Base-by-base conservation (phyloP, 1,284 basidiomycete species). In the Ganoderma lucidum region DNA sequence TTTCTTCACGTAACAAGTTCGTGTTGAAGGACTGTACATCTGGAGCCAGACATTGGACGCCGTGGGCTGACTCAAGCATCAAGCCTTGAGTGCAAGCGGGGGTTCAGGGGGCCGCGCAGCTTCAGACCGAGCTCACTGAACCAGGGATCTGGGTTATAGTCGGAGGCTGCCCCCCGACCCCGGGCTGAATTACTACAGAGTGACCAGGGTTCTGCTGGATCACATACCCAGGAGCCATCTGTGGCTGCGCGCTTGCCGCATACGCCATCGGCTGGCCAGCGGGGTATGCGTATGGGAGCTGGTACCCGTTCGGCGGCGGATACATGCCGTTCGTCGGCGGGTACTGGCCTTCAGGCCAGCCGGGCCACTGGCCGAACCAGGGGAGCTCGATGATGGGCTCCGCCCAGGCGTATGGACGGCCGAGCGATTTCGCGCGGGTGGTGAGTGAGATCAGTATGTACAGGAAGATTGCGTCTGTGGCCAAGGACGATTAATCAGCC, bases 181-280 rank as follows among this genome's bases (percentile, higher is more conserved):
- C 87, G 55, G 90, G 91, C 73, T 92, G 91, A 70, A 93, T 89
- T 64, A 93, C 82, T 71, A 92, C 82, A n/a, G 90, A 87, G 74
- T 89, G 86, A 19, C 91, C 91, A 66, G 88, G 87, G 66, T 81
- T 79, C 69, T 87, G 85, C 72, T 85, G 84, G 60, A 87, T 76
- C 64, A 81, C 78, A 73, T 80, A 78, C 42, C 78, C 78, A 68
- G 72, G 68, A 53, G 63, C 62, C 53, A 68, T 63, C 41, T 61
- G 59, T 19, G 56, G 56, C n/a, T 42, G 58, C 70, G 67, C 64
- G 66, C 75, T 70, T 63, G 67, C 69, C 30, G 68, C 61, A 63
- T 74, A 65, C 41, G 69, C 59, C 74, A 75, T 74, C 35, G 76
- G 75, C 65, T 66, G 66, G 41, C 76, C 75, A 17, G 71, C 72